phyloP scores from a whole-genome alignment of 495 filamentous ascomycete genomes.

The Terfezia claveryi region DNA sequence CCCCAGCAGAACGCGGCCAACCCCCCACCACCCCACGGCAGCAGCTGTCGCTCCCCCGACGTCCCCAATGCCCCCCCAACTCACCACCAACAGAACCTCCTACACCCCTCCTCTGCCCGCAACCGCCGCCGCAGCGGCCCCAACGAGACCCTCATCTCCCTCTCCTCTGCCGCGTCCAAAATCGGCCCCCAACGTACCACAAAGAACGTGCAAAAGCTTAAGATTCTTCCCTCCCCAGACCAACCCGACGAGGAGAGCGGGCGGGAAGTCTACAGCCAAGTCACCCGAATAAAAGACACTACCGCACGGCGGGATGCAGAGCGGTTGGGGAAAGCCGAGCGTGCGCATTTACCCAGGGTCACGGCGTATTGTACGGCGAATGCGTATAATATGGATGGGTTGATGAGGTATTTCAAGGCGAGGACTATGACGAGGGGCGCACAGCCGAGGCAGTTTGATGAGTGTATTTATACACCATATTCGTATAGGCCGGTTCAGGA shows the following conservation, averaged over 20 bases:
- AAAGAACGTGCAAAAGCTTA: conserved; percentile 87
- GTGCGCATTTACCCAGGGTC: conserved; percentile 66
- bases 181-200: conserved; percentile 89
- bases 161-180: conserved; percentile 33
- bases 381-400: conserved; percentile 63
- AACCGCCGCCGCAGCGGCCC: too few species aligned
- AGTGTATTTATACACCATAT: conserved; percentile 90
- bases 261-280: conserved; percentile 85
- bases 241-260: conserved; percentile 76
- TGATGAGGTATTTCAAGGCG: conserved; percentile 77
- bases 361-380: conserved; percentile 92
- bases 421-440: conserved; percentile 49
- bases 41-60: too few species aligned
- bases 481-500: conserved; percentile 31
- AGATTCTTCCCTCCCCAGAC: conserved; percentile 76
- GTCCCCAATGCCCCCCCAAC: too few species aligned
- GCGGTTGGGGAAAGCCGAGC: conserved; percentile 75
- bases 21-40: too few species aligned
- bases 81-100: too few species aligned
- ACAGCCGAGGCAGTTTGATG: conserved; percentile 77
- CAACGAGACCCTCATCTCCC: too few species aligned
- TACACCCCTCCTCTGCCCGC: too few species aligned
- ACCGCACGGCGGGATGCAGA: conserved; percentile 85
- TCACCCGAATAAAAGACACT: conserved; percentile 84
- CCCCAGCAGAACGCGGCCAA: too few species aligned